Percentiles rank a stretch among this genome's conserved stretches.
Evolutionary conservation across 2,329 filamentous ascomycete genomes (phyloP).

Genomic region (Penicillium sp.): DNA sequence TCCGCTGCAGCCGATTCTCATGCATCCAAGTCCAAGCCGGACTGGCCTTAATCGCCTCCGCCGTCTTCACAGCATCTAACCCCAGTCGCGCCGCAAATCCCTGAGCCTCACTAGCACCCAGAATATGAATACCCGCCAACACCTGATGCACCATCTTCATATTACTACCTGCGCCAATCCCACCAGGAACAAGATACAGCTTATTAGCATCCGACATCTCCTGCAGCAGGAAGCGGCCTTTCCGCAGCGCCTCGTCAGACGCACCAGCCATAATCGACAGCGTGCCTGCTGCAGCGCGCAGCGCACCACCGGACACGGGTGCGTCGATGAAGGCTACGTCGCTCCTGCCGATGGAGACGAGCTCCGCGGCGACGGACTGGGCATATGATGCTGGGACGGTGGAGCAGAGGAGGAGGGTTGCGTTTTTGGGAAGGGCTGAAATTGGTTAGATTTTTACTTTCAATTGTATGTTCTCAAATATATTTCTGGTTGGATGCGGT

Average conservation of each 20-base stretch:
- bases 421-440: constrained; percentile 53
- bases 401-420: constrained; percentile 64
- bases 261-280: constrained; percentile 73
- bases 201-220: constrained; percentile 60
- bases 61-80: constrained; percentile 47
- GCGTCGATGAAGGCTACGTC: constrained; percentile 69
- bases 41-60: constrained; percentile 46
- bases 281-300: constrained; percentile 67
- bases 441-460: background rate
- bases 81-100: constrained; percentile 58
- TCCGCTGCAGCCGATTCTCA: constrained; percentile 57
- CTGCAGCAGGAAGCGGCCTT: constrained; percentile 58
- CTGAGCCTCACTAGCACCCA: constrained; percentile 59
- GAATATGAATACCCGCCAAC: constrained; percentile 61
- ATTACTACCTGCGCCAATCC: constrained; percentile 59
- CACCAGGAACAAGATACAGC: constrained; percentile 61
- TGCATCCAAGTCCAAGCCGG: constrained; percentile 62
- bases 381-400: constrained; percentile 68
- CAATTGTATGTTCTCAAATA: no score
- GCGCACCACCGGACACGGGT: constrained; percentile 69
- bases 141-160: constrained; percentile 66
- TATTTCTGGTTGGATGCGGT: background rate
- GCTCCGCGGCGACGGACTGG: constrained; percentile 56
- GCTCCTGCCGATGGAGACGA: constrained; percentile 54
- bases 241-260: constrained; percentile 54